Evolutionary conservation across 148 eudicot species (phyloP).

Genomic region (Heliosperma pusillum): DNA sequence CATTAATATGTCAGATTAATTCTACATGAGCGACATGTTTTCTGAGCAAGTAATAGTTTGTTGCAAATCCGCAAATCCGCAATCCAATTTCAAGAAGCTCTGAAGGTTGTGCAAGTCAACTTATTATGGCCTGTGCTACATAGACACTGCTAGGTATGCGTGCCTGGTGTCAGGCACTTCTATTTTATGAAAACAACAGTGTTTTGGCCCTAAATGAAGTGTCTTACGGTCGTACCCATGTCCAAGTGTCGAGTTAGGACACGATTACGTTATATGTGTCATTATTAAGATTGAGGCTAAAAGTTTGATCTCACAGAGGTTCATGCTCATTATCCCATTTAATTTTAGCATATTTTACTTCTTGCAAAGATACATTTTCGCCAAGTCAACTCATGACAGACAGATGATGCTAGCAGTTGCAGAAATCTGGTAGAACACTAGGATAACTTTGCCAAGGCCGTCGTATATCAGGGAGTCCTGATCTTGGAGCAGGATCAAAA

Average conservation of each 20-base stretch:
- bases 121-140: conserved; percentile 46
- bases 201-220: too few species aligned
- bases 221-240: background rate
- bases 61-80: conserved; percentile 32
- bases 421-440: conserved; percentile 44
- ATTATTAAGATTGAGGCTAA: conserved; percentile 32
- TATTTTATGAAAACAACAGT: too few species aligned
- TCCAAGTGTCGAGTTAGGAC: background rate
- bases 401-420: conserved; percentile 41
- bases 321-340: conserved; percentile 58
- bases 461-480: conserved; percentile 43
- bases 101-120: conserved; percentile 70
- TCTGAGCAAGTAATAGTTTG: conserved; percentile 48
- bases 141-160: background rate
- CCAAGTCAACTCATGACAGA: conserved; percentile 50
- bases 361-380: conserved; percentile 43
- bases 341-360: conserved; percentile 47
- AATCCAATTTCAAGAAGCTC: conserved; percentile 76
- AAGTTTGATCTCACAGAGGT: conserved; percentile 54
- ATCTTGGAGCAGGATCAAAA: conserved; percentile 59
- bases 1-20: conserved; percentile 55
- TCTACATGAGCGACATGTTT: conserved; percentile 88
- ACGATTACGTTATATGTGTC: conserved; percentile 20
- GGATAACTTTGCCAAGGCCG: conserved; percentile 34
- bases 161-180: background rate